These are phyloP conservation scores for Aspergillus neoniger DNA, from an alignment of 2,329 filamentous ascomycete species.

Conservation along the genomic window DNA sequence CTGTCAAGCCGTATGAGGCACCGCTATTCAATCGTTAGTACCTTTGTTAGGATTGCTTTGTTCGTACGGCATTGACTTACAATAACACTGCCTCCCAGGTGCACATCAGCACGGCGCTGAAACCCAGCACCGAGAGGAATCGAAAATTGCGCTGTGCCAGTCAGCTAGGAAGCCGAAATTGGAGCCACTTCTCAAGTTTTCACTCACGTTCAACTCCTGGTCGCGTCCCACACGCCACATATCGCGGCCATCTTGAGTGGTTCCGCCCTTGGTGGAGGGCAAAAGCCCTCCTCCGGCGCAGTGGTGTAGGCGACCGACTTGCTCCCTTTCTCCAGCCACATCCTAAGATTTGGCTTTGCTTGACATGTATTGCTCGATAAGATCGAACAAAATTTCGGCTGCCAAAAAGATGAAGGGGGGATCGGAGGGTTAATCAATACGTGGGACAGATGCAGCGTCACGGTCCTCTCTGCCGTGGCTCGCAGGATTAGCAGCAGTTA, in stretches of 20 bases:
- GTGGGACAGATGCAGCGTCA: neutral
- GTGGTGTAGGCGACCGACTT: constrained; percentile 6
- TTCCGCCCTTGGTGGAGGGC: constrained; percentile 21
- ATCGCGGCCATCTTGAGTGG: constrained; percentile 33
- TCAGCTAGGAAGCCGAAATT: neutral
- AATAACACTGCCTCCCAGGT: constrained; percentile 35
- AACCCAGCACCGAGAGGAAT: constrained; percentile 38
- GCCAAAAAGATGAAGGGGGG: neutral
- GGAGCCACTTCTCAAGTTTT: too few relatives aligned
- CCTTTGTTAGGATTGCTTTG: neutral
- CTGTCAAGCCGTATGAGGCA: constrained; percentile 33
- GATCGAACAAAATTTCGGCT: neutral
- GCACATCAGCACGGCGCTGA: constrained; percentile 36
- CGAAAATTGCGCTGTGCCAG: constrained; percentile 36
- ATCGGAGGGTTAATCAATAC: neutral
- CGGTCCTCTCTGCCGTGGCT: neutral
- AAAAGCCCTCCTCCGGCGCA: constrained; percentile 9
- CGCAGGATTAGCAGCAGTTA: too few relatives aligned
- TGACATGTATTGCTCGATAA: neutral
- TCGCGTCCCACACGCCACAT: constrained; percentile 38
- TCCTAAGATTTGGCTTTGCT: neutral
- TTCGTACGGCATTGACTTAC: neutral
- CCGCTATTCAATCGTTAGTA: constrained; percentile 11
- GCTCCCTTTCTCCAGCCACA: constrained; percentile 23
- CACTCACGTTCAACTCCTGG: constrained; percentile 34